phyloP scores from a whole-genome alignment of 2,329 filamentous ascomycete species.

The Mollisia scopiformis region DNA sequence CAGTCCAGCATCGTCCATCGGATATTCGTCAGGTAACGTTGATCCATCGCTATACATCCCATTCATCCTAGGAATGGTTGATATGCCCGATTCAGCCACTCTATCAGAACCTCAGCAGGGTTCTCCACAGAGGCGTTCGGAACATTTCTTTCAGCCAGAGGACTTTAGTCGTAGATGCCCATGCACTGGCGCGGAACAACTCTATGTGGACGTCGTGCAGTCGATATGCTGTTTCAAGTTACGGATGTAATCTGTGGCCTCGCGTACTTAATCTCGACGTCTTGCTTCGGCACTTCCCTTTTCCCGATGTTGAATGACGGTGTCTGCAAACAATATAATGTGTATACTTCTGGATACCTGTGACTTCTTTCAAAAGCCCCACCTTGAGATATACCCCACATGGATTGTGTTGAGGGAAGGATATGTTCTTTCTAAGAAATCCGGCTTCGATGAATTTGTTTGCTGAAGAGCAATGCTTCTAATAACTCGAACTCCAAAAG shows the following conservation, averaged over 20 bases:
- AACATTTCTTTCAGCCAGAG: background rate
- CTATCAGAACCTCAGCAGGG: background rate
- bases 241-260: background rate
- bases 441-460: too few species aligned
- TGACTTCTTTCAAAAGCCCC: background rate
- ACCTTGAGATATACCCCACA: background rate
- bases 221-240: background rate
- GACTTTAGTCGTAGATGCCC: background rate
- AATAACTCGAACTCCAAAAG: too few species aligned
- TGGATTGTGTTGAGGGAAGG: too few species aligned
- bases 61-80: background rate
- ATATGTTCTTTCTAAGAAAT: too few species aligned
- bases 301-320: background rate
- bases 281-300: background rate
- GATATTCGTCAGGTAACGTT: background rate
- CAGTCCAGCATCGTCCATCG: background rate
- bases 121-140: constrained; percentile 2
- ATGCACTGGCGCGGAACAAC: background rate
- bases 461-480: too few species aligned
- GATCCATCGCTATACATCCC: background rate
- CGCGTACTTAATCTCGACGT: background rate
- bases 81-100: background rate
- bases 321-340: background rate
- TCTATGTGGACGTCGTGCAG: background rate
- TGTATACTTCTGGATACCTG: background rate